Conservation (phyloP, 257 asterid genomes). For the Thymus mandschuricus region DNA sequence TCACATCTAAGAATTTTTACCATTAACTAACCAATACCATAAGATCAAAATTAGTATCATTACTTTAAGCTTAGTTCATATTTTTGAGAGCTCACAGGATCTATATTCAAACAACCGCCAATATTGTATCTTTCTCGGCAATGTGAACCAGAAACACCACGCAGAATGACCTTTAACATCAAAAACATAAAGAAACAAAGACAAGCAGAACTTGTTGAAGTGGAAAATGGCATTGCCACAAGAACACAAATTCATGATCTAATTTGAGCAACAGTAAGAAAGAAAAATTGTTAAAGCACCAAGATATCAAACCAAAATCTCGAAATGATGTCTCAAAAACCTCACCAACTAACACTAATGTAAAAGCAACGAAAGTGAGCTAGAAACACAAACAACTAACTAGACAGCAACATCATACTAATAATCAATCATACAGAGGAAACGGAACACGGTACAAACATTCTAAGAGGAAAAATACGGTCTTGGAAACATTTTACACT, state of each 20-base stretch:
- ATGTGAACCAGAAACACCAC: background rate
- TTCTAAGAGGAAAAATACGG: background rate
- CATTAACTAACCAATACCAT: slow-evolving; percentile 1
- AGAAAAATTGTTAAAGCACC: slow-evolving; percentile 14
- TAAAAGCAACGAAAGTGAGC: too few species aligned
- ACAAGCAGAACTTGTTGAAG: background rate
- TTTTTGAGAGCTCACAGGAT: background rate
- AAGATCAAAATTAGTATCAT: background rate
- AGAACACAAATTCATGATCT: background rate
- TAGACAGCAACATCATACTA: too few species aligned
- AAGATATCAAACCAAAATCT: slow-evolving; percentile 18
- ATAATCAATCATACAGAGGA: background rate
- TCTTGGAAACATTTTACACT: background rate
- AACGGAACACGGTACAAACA: background rate
- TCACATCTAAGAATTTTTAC: background rate
- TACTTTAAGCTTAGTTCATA: slow-evolving; percentile 3
- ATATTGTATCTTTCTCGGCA: background rate
- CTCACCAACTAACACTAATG: too few species aligned
- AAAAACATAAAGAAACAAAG: slow-evolving; percentile 1
- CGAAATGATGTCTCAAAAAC: slow-evolving; percentile 18
- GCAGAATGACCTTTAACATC: slow-evolving; percentile 20
- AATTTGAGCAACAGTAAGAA: slow-evolving; percentile 1
- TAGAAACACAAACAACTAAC: too few species aligned
- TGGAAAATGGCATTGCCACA: background rate
- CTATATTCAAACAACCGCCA: slow-evolving; percentile 6